These are phyloP conservation scores for Cornus florida DNA, from an alignment of 148 eudicot species.

Conservation along the genomic window DNA sequence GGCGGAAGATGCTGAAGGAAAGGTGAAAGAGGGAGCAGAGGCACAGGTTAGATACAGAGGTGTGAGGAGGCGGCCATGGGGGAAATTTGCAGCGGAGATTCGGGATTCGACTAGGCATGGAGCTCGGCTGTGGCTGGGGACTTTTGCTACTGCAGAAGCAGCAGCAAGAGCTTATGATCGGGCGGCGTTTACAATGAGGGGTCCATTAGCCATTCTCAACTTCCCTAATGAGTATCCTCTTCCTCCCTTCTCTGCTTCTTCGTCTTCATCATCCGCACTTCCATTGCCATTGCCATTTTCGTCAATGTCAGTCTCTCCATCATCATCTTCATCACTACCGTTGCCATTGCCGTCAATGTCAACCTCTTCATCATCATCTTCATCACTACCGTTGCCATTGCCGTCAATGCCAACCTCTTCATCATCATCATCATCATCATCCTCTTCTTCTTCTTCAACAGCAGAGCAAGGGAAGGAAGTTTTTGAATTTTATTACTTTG, in stretches of 20 bases:
- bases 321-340: background rate
- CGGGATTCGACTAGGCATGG: slow-evolving; percentile 41
- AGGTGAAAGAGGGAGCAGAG: background rate
- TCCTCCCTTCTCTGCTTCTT: background rate
- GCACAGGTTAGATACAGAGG: slow-evolving; percentile 29
- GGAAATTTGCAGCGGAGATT: slow-evolving; percentile 45
- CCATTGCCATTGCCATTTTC: background rate
- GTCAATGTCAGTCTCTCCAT: background rate
- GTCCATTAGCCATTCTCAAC: slow-evolving; percentile 43
- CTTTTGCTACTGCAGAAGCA: slow-evolving; percentile 37
- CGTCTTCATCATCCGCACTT: background rate
- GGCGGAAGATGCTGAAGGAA: background rate
- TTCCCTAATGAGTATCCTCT: slow-evolving; percentile 38
- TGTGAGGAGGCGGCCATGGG: slow-evolving; percentile 44
- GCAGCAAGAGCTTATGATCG: slow-evolving; percentile 48
- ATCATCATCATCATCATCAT: background rate
- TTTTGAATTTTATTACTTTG: slow-evolving; percentile 4
- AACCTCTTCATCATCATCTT: background rate
- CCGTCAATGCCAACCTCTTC: background rate
- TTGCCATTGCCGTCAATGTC: background rate
- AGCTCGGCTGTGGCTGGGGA: slow-evolving; percentile 43
- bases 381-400: background rate
- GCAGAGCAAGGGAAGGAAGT: background rate
- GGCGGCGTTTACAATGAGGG: slow-evolving; percentile 37
- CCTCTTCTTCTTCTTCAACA: background rate